Base-by-base conservation (phyloP, 257 asterid genomes). In the Voacanga thouarsii region DNA sequence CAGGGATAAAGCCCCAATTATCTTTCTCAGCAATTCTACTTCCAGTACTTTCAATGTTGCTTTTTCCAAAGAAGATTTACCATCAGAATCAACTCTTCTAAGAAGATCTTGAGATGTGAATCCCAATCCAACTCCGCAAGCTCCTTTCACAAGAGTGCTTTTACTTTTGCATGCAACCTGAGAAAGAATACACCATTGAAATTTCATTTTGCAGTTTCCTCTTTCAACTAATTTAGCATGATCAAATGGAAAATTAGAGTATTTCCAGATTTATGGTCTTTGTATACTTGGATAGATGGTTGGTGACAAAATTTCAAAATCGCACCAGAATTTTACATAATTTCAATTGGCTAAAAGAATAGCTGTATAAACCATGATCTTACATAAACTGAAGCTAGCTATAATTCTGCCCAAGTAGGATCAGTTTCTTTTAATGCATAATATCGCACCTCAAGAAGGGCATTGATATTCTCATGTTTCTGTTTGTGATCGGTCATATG, bases 61-160 rank as follows among this genome's bases (percentile, higher is more conserved):
- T 81, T 85, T 89, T 70, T 77, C 87, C 30, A 55, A 77, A 73
- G 66, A 82, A 76, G 84, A 64, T 80, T 80, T 80, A 79, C 82
- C 82, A 61, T 81, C 94, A 79, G 91, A 82, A 76, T 85, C 89
- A 83, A 82, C 86, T 81, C 92, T 85, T 61, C 88, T 88, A 71
- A 91, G 94, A 88, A 93, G 94, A 81, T 83, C 94, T 80, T 92
- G 94, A 85, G 92, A 89, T 56, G 97, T 89, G 84, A 89, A 88
- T 77, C 99, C 99, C 88, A 96, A 82, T 80, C 98, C 99, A 85
- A 92, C 83, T 76, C 94, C 99, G 84, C 99, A 93, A 85, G 98
- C 98, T 85, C 99, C 99, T 88, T 87, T 92, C 70, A 96, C 96
- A 78, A 93, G 94, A 78, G 92, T 87, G 88, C 95, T 92, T 90